Conservation (phyloP, 192 early-diverging fungal species). For the Coemansia sp. region DNA sequence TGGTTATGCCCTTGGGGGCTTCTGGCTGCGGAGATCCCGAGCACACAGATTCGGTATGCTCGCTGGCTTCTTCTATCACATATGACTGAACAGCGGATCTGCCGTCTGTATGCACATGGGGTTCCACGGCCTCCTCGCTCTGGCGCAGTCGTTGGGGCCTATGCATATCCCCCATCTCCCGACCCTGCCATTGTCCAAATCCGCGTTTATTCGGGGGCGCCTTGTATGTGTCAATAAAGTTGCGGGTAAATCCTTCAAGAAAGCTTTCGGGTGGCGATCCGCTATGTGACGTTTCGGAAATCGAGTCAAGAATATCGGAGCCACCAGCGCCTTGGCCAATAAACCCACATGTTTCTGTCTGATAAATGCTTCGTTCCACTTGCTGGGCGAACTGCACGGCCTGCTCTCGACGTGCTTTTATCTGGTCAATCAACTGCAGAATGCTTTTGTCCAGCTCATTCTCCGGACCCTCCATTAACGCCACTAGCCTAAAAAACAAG, state of each 20-base stretch:
- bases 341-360: background rate
- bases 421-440: constrained; percentile 19
- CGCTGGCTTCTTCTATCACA: too few relatives aligned
- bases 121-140: too few relatives aligned
- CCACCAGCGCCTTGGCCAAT: background rate
- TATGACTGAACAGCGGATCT: too few relatives aligned
- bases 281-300: background rate
- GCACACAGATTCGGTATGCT: too few relatives aligned
- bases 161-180: too few relatives aligned
- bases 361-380: constrained; percentile 32
- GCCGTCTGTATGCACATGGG: too few relatives aligned
- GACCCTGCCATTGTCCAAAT: too few relatives aligned
- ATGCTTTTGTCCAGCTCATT: constrained; percentile 16
- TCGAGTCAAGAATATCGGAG: background rate
- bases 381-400: constrained; percentile 27
- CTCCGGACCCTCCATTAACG: background rate
- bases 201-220: background rate
- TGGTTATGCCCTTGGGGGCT: constrained; percentile 1
- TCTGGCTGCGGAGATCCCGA: too few relatives aligned
- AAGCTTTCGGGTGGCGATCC: constrained; percentile 32
- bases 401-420: constrained; percentile 20
- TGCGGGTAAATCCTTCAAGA: constrained; percentile 36
- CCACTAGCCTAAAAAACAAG: too few relatives aligned
- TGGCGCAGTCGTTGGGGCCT: too few relatives aligned
- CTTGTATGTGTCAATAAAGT: constrained; percentile 36